These are phyloP conservation scores for Fonsecaea pedrosoi DNA, from an alignment of 2,329 filamentous ascomycete genomes.

Conservation along the genomic window DNA sequence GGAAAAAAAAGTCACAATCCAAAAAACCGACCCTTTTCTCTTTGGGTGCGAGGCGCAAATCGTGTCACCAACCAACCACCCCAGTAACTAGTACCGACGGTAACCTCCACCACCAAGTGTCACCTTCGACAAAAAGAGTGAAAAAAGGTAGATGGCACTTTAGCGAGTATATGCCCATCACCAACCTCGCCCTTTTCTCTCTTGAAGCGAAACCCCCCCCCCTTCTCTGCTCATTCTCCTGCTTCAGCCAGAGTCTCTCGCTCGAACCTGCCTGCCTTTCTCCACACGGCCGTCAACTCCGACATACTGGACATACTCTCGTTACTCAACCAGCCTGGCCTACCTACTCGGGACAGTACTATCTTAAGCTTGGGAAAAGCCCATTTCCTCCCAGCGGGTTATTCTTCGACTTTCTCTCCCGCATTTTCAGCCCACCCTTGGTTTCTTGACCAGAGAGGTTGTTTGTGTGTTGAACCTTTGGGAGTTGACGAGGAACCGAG, in stretches of 20 bases:
- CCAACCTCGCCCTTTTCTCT: constrained; percentile 30
- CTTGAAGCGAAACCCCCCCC: neutral
- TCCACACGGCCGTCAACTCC: neutral
- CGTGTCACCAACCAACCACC: constrained; percentile 26
- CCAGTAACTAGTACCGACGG: constrained; percentile 10
- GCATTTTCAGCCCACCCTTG: constrained; percentile 8
- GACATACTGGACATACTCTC: constrained; percentile 3
- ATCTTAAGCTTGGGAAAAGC: constrained; percentile 9
- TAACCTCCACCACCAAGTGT: constrained; percentile 10
- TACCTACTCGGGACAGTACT: too few species aligned
- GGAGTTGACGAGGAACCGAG: neutral
- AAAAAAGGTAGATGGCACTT: neutral
- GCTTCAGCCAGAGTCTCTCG: constrained; percentile 1
- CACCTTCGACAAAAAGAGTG: constrained; percentile 1
- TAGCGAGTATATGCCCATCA: constrained; percentile 1
- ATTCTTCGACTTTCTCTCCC: constrained; percentile 3
- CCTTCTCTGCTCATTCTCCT: neutral
- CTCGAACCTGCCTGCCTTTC: neutral
- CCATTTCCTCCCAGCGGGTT: neutral
- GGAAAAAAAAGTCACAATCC: neutral
- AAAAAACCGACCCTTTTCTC: neutral
- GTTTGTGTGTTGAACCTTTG: too few species aligned
- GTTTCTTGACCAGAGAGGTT: neutral
- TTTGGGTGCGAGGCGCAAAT: neutral
- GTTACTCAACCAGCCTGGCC: neutral